Conservation (phyloP, 805 yeast genomes). For the Lachancea sp. region DNA sequence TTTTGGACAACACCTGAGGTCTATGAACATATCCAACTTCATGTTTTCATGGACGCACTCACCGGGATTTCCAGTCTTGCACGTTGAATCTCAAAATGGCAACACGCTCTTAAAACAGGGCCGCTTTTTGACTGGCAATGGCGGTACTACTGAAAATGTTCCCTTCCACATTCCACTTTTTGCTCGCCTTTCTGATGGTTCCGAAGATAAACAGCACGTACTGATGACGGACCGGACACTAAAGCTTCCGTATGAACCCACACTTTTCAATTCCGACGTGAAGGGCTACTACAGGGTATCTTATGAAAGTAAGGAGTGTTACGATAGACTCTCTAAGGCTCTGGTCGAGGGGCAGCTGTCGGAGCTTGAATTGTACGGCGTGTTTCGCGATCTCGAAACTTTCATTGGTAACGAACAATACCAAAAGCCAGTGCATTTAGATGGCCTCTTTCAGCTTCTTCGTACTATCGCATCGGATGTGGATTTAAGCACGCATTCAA, state of each 20-base stretch:
- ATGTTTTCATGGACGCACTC: constrained; percentile 51
- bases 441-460: constrained; percentile 26
- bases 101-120: constrained; percentile 36
- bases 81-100: constrained; percentile 28
- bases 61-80: constrained; percentile 53
- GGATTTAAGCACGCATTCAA: constrained; percentile 13
- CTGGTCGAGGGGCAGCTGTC: constrained; percentile 20
- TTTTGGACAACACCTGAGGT: constrained; percentile 19
- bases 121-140: constrained; percentile 29
- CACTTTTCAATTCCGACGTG: constrained; percentile 19
- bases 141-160: constrained; percentile 43
- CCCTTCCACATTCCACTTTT: constrained; percentile 59
- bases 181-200: constrained; percentile 16
- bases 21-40: constrained; percentile 24
- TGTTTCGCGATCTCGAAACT: constrained; percentile 32
- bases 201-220: constrained; percentile 16
- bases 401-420: constrained; percentile 27
- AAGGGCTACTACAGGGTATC: constrained; percentile 44
- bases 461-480: constrained; percentile 13
- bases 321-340: constrained; percentile 21
- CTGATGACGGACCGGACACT: constrained; percentile 28
- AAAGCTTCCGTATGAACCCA: constrained; percentile 14
- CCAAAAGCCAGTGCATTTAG: constrained; percentile 24
- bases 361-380: constrained; percentile 24
- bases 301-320: constrained; percentile 34